Conservation (phyloP, 306 rosid species). For the Sicyos edulis region DNA sequence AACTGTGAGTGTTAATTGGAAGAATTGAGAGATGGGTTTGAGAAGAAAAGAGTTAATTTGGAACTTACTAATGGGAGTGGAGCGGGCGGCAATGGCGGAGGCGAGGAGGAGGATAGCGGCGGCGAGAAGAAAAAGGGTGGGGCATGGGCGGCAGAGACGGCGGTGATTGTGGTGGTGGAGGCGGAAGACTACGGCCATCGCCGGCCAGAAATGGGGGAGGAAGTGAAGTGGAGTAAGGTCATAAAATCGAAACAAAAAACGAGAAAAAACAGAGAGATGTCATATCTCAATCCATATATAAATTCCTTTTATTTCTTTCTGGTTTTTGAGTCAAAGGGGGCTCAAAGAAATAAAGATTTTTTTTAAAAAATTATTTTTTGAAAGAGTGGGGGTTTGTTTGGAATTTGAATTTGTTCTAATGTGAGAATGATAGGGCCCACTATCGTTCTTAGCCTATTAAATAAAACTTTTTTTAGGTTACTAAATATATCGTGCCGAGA, state of each 20-base stretch:
- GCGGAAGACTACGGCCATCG: conserved; percentile 16
- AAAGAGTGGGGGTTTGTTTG: neutral
- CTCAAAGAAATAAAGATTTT: neutral
- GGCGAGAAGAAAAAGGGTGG: neutral
- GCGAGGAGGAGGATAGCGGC: neutral
- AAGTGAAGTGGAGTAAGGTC: neutral
- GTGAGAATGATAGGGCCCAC: neutral
- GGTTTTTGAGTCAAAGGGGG: neutral
- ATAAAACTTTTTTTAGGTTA: too few species aligned
- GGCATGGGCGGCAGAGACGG: neutral
- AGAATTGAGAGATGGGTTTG: neutral
- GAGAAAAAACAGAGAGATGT: conserved; percentile 16
- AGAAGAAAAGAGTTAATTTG: neutral
- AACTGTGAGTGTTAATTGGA: neutral
- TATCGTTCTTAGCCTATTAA: too few species aligned
- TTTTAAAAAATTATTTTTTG: too few species aligned
- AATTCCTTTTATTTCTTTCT: neutral
- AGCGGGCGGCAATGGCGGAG: conserved; percentile 12
- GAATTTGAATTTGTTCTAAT: neutral
- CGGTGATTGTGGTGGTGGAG: neutral
- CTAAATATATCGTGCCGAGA: too few species aligned
- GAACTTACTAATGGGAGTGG: neutral
- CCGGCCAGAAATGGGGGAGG: conserved; percentile 11
- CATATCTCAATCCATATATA: conserved; percentile 13
- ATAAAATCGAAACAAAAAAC: conserved; percentile 13